These are phyloP conservation scores for Tubosaeta sp. DNA, from an alignment of 768 basidiomycete genomes.

Conservation along the genomic window DNA sequence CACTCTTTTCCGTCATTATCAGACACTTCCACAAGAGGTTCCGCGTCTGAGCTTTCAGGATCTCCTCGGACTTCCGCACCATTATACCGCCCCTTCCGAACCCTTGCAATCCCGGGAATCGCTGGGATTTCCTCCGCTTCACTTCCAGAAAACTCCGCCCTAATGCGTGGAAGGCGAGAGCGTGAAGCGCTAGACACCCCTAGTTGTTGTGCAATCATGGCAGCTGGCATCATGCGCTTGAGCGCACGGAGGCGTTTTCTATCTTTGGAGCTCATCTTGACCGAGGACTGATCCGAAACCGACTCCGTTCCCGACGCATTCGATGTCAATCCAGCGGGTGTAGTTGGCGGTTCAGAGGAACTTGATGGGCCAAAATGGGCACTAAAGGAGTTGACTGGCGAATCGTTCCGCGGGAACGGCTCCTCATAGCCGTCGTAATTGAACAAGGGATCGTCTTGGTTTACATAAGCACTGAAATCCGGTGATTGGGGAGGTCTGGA, in stretches of 20 bases:
- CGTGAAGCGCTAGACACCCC: conserved; percentile 10
- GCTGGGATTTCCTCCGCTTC: conserved; percentile 38
- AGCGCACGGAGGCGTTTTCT: conserved; percentile 38
- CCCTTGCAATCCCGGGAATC: conserved; percentile 50
- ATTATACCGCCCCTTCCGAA: conserved; percentile 33
- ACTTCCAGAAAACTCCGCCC: conserved; percentile 19
- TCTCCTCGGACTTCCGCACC: conserved; percentile 54
- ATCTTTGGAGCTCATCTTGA: conserved; percentile 27
- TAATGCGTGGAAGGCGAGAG: conserved; percentile 8
- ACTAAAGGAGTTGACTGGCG: conserved; percentile 1
- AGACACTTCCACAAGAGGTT: conserved; percentile 1
- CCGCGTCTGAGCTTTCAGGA: conserved; percentile 53
- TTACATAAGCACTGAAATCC: conserved; percentile 11
- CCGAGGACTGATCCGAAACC: conserved; percentile 17
- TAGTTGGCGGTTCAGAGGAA: conserved; percentile 13
- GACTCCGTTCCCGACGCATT: conserved; percentile 14
- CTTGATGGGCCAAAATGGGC: conserved; percentile 11
- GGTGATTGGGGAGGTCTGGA: conserved; percentile 5
- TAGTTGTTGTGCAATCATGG: conserved; percentile 42
- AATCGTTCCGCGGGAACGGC: conserved; percentile 1
- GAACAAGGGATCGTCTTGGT: conserved; percentile 14
- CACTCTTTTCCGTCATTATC: not conserved
- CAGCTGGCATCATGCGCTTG: conserved; percentile 50
- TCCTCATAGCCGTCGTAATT: conserved; percentile 4
- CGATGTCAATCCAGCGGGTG: conserved; percentile 17